Conservation (phyloP, 75 land plant species). For the Adiantum capillusveneris region DNA sequence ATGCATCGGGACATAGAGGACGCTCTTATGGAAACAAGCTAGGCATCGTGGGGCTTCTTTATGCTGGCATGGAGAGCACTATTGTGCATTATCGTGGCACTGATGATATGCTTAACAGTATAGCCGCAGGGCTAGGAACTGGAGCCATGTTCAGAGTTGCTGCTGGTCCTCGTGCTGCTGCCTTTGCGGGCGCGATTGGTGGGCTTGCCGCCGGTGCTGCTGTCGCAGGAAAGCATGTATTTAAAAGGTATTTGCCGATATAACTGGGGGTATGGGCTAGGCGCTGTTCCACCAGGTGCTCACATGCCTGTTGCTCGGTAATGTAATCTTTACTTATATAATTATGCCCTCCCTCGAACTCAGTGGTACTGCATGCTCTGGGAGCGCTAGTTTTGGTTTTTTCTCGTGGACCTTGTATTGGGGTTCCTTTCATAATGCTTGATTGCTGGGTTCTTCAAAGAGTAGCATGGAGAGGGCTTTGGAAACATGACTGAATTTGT, state of each 20-base stretch:
- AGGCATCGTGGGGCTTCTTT: slow-evolving; percentile 66
- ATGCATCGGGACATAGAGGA: slow-evolving; percentile 60
- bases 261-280: slow-evolving; percentile 16
- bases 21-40: slow-evolving; percentile 50
- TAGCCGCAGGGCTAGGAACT: slow-evolving; percentile 73
- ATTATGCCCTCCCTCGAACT: too few species aligned
- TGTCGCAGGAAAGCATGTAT: slow-evolving; percentile 55
- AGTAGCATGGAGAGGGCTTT: too few species aligned
- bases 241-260: slow-evolving; percentile 63
- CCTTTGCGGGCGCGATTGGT: slow-evolving; percentile 81
- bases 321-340: too few species aligned
- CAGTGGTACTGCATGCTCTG: too few species aligned
- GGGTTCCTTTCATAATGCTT: too few species aligned
- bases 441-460: too few species aligned
- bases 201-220: slow-evolving; percentile 57
- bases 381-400: too few species aligned
- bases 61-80: slow-evolving; percentile 73
- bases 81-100: slow-evolving; percentile 10
- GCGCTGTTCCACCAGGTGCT: too few species aligned
- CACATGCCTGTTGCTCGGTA: too few species aligned
- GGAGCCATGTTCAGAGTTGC: slow-evolving; percentile 72
- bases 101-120: slow-evolving; percentile 63
- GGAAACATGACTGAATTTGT: too few species aligned
- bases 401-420: too few species aligned
- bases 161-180: slow-evolving; percentile 68